Evolutionary conservation across 352 stramenopile genomes (phyloP), one percentile per base, ranked within the genome.

Genomic region (Pythium phragmitis): DNA sequence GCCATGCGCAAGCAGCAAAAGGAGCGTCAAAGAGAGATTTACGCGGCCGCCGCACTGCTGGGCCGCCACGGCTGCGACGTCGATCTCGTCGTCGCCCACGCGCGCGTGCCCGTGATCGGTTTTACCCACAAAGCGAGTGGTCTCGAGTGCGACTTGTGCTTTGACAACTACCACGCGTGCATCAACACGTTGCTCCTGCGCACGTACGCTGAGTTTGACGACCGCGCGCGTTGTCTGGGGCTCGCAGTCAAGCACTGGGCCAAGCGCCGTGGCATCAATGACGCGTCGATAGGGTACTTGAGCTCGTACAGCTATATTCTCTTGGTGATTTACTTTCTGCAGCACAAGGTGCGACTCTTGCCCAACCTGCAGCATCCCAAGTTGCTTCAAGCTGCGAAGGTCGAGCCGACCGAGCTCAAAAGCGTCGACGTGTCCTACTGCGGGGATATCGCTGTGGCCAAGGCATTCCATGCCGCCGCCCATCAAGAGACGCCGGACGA

Each of bases 241-340:
- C 88, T 98, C 52, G 92, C 97, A 19, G 67, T 99, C 53, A 99
- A 99, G 77, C 81, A 96, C 43, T 99, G 97, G 97, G 97, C 97
- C 9, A 99, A 99, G 77, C 77, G 76, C n/a, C 83, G 98, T 17
- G 77, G 87, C 34, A 94, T 99, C 51, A 99, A 98, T 77, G 96
- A 99, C 65, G 96, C 98, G 28, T 92, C 90, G 4, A 76, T 89
- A 47, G 96, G 98, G 26, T 99, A 94, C 23, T 77, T 99, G 43
- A 98, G 88, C 69, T 98, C 92, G 23, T 99, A 99, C 76, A 98
- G 96, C 5, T 99, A 98, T 79, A 93, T 99, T 57, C 65, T 99
- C 28, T 87, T 99, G 65, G 81, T 98, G 13, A 87, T 99, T 34
- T 97, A 98, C 76, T 99, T 98, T 75, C 78, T 99, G 26, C 96